Base-by-base conservation (phyloP, 352 stramenopile genomes). In the Globisporangium lucens region DNA sequence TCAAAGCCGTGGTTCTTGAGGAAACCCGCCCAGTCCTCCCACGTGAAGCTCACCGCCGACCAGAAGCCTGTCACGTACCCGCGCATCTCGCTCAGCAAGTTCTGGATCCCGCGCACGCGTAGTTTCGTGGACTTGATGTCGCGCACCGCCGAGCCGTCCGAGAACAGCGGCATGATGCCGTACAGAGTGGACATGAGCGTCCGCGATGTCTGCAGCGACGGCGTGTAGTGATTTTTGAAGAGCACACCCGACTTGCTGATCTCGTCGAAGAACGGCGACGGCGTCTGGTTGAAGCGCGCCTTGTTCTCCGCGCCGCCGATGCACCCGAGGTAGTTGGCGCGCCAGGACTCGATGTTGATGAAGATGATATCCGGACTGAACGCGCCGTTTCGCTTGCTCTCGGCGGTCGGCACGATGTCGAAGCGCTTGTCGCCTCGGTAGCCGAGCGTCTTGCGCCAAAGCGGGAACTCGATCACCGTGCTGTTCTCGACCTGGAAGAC, bases 321-420 rank as follows among this genome's bases (percentile, higher is more conserved):
- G 20, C 85, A 79, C 24, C 82, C 80, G n/a, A 91, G 73, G 55
- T 91, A 78, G 30, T 86, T 56, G 47, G 81, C 74, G 3, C 80
- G 75, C 79, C 79, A 91, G 13, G 83, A 91, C 59, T 88, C 83
- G 69, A 91, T 83, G 38, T 89, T 88, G 60, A 91, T 72, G 22
- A 89, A 70, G 56, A 90, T 80, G n/a, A 90, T 84, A 56, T 90
- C 89, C 3, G 82, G 82, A 12, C 56, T 71, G 30, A 73, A 61
- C 24, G 35, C 51, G 20, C 52, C 52, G 30, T 12, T 36, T 24
- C 8, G 22, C 17, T n/a, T 66, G 47, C 30, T 61, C 20, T 33
- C 10, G 1, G 3, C 29, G 10, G 53, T 27, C 58, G 64, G 65
- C 30, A 80, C 58, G 22, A 89, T 56, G 30, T 85, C 70, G 57